A percentile compares a stretch with the other conserved stretches of the same genome.
Evolutionary conservation across 257 asterid genomes (phyloP).

Genomic region (Nicotiana obtusifolia): DNA sequence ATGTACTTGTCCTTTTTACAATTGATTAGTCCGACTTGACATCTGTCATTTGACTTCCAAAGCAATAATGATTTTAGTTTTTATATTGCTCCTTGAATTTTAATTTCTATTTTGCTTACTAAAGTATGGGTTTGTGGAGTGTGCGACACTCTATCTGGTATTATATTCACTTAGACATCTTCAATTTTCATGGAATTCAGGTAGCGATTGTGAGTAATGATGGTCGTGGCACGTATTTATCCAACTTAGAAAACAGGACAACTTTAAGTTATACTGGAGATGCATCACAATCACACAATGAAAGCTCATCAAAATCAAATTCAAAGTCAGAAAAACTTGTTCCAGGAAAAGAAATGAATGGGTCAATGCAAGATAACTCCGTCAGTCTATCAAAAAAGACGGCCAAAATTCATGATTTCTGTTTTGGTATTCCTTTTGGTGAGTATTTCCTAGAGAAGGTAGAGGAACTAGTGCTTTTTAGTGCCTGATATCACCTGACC

Average conservation of each 20-base stretch:
- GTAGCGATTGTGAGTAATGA: conserved; percentile 41
- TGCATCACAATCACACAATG: conserved; percentile 37
- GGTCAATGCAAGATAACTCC: conserved; percentile 30
- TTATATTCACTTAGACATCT: conserved; percentile 10
- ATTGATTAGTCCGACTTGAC: background rate
- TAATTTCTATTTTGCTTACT: background rate
- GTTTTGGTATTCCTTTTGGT: conserved; percentile 95
- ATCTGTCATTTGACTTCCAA: background rate
- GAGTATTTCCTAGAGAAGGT: conserved; percentile 18
- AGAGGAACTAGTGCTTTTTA: background rate
- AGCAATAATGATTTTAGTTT: background rate
- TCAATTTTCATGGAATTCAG: conserved; percentile 25
- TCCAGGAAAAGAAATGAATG: conserved; percentile 28
- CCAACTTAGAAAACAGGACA: conserved; percentile 35
- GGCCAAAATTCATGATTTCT: conserved; percentile 89
- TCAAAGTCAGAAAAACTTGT: conserved; percentile 29
- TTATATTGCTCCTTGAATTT: background rate
- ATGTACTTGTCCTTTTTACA: background rate
- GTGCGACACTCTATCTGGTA: background rate
- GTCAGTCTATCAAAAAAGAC: conserved; percentile 42
- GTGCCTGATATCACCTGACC: background rate
- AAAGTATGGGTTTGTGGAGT: background rate
- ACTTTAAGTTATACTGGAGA: conserved; percentile 37
- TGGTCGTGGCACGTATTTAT: conserved; percentile 31
- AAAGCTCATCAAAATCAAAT: conserved; percentile 34